Conservation (phyloP, 2,329 filamentous ascomycete species). For the Aspergillus ochraceoroseus region DNA sequence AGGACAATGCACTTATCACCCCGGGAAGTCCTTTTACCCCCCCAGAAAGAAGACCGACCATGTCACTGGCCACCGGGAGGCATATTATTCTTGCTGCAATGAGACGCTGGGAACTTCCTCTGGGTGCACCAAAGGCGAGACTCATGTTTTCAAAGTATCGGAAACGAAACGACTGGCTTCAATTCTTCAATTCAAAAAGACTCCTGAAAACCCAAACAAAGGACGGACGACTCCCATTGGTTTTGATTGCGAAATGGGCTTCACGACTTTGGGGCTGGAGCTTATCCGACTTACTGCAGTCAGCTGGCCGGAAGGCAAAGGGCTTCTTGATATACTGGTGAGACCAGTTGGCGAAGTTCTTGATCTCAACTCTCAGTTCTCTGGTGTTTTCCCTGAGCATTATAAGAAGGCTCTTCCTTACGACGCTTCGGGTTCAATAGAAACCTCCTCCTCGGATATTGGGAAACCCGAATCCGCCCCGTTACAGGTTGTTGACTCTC, state of each 20-base stretch:
- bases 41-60: constrained; percentile 51
- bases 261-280: constrained; percentile 82
- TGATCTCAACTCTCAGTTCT: constrained; percentile 88
- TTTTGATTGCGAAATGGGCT: constrained; percentile 98
- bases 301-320: constrained; percentile 72
- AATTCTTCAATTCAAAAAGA: constrained; percentile 72
- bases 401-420: constrained; percentile 64
- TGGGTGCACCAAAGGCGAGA: constrained; percentile 66
- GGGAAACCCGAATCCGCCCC: constrained; percentile 31
- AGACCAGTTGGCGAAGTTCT: constrained; percentile 76
- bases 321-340: constrained; percentile 78
- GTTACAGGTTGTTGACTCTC: constrained; percentile 71
- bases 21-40: constrained; percentile 63
- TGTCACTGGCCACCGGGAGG: constrained; percentile 54
- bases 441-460: constrained; percentile 23
- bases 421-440: constrained; percentile 25
- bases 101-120: constrained; percentile 64
- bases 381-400: constrained; percentile 75
- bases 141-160: constrained; percentile 83
- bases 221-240: constrained; percentile 53
- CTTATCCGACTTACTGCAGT: constrained; percentile 84
- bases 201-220: constrained; percentile 50
- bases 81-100: constrained; percentile 73
- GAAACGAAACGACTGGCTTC: constrained; percentile 71
- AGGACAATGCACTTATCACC: constrained; percentile 76